Evolutionary conservation across 352 stramenopile species (phyloP), one percentile per base, ranked within the genome.

Genomic region (Ophiocytium majus): DNA sequence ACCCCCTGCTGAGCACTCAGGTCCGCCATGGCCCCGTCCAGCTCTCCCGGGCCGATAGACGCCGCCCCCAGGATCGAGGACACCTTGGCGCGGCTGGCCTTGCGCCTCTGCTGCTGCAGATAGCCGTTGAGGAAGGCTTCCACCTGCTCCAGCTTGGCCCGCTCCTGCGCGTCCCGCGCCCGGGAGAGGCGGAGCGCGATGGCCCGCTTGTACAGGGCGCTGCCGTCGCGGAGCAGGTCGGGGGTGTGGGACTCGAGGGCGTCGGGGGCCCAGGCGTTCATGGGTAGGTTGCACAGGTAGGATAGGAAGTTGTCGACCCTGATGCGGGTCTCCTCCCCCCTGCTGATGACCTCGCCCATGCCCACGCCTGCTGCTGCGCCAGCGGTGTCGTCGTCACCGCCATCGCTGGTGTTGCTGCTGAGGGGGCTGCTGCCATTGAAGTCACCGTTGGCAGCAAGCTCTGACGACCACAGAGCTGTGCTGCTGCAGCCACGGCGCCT

Each of bases 61-160:
- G 84, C 78, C 32, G 84, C 79, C 28, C 63, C 78, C 75, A 88
- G 76, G 28, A 88, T 86, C 63, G 10, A 0, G 28, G 23, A 63
- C 49, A 88, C 84, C 81, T 88, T 88, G 23, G 76, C 82, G 19
- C 84, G 79, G 66, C 79, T 86, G 66, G 84, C 84, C 31, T 63
- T 43, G 9, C 84, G 84, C 17, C 79, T 50, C 76, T 88, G 74
- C 63, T 85, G 79, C n/a, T 50, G 50, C 14, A 88, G 79, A 76
- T 83, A 88, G n/a, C 84, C 84, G 49, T 64, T 83, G 43, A 88
- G 63, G 66, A 85, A 88, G 19, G 84, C 75, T 33, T 88, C 80
- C 1, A 88, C 84, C 75, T 63, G 64, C 14, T 35, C 50, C 14
- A 88, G 84, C 32, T 63, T 82, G 32, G 82, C 74, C 50, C 76